Percentiles rank a stretch among this genome's conserved stretches.
phyloP scores from a whole-genome alignment of 2,329 filamentous ascomycete species.

The Claviceps africana region DNA sequence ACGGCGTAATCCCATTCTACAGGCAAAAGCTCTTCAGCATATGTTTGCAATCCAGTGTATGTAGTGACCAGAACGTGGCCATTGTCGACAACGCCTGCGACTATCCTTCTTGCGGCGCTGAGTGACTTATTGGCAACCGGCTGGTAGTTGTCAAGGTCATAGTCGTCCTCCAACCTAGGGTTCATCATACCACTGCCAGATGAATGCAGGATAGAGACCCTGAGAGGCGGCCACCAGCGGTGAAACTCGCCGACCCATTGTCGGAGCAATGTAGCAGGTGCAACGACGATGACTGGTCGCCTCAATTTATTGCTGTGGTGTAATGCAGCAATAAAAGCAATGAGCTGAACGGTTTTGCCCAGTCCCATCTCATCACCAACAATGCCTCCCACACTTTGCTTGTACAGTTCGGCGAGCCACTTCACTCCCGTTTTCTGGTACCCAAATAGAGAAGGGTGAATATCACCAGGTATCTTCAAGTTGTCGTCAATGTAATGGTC shows the following conservation, averaged over 20 bases:
- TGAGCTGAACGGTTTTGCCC: conserved; percentile 71
- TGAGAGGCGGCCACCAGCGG: conserved; percentile 96
- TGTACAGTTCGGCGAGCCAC: conserved; percentile 87
- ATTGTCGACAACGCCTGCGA: conserved; percentile 66
- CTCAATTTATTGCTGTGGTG: conserved; percentile 80
- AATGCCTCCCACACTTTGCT: conserved; percentile 82
- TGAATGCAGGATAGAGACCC: conserved; percentile 87
- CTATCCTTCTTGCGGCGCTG: conserved; percentile 62
- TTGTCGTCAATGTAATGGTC: conserved; percentile 64
- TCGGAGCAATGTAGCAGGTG: conserved; percentile 84
- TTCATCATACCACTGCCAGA: conserved; percentile 96
- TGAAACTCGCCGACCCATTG: conserved; percentile 99
- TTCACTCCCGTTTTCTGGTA: conserved; percentile 96
- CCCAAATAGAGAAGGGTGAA: conserved; percentile 82
- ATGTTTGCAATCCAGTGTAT: conserved; percentile 89
- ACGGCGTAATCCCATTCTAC: conserved; percentile 89
- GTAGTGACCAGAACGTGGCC: conserved; percentile 93
- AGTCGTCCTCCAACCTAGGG: conserved; percentile 45
- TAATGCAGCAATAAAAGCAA: conserved; percentile 73
- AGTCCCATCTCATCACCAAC: conserved; percentile 97
- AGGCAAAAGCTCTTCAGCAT: conserved; percentile 66
- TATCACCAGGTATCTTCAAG: conserved; percentile 77
- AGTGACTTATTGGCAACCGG: conserved; percentile 19
- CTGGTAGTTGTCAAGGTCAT: conserved; percentile 31
- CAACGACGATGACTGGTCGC: conserved; percentile 80